Evolutionary conservation across 768 basidiomycete genomes (phyloP).

Genomic region (Rhizopogon vulgaris): DNA sequence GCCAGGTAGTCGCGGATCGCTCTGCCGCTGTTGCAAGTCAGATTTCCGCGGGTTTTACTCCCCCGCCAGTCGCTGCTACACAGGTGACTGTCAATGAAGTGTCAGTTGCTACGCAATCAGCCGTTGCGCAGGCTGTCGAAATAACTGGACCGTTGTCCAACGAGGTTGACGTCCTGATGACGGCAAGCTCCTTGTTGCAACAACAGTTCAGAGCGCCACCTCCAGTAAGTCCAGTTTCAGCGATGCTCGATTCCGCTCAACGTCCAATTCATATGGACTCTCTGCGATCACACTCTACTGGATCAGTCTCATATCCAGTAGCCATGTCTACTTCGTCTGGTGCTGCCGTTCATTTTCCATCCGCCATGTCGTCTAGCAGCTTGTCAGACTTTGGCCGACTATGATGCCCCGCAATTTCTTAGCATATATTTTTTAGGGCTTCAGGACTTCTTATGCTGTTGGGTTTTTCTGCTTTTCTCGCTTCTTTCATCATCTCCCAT

Average conservation of each 20-base stretch:
- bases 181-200: constrained; percentile 50
- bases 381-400: constrained; percentile 21
- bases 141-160: constrained; percentile 66
- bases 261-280: constrained; percentile 22
- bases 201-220: constrained; percentile 30
- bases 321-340: constrained; percentile 16
- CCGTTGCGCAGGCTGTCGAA: constrained; percentile 79
- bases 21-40: constrained; percentile 36
- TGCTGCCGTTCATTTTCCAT: constrained; percentile 16
- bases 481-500: constrained; percentile 23
- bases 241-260: constrained; percentile 21
- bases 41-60: constrained; percentile 34
- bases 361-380: constrained; percentile 14
- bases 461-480: constrained; percentile 14
- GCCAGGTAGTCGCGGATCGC: constrained; percentile 49
- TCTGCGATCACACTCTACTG: constrained; percentile 30
- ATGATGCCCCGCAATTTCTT: constrained; percentile 10
- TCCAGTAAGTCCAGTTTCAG: constrained; percentile 19
- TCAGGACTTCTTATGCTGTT: constrained; percentile 23
- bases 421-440: constrained; percentile 16
- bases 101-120: constrained; percentile 61
- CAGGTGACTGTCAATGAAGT: constrained; percentile 53
- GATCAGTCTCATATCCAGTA: constrained; percentile 22
- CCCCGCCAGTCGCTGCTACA: constrained; percentile 22
- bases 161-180: constrained; percentile 77